phyloP scores from a whole-genome alignment of 2,329 filamentous ascomycete species.

The Nigrospora osmanthi region DNA sequence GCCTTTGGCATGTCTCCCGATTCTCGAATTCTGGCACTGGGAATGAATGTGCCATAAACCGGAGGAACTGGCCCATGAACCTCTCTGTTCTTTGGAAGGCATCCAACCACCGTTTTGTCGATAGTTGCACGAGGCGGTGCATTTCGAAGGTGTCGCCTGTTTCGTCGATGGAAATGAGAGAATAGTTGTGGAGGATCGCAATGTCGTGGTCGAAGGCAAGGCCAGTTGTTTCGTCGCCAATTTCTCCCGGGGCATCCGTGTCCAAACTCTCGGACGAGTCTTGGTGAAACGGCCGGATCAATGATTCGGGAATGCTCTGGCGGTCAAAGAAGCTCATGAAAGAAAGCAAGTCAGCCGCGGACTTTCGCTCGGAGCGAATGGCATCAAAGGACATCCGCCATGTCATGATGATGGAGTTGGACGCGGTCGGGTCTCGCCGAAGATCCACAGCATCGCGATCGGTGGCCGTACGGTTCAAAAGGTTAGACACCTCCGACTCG shows the following conservation, averaged over 20 bases:
- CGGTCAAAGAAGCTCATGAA: slow-evolving; percentile 38
- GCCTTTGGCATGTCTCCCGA: too few species aligned
- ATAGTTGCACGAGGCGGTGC: slow-evolving; percentile 32
- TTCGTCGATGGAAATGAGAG: slow-evolving; percentile 19
- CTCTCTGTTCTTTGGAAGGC: not conserved
- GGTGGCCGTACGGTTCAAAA: slow-evolving; percentile 11
- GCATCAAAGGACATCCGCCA: slow-evolving; percentile 27
- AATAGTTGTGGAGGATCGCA: slow-evolving; percentile 24
- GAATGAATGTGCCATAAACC: too few species aligned
- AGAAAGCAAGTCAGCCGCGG: slow-evolving; percentile 31
- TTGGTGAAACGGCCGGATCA: too few species aligned
- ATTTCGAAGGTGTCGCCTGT: slow-evolving; percentile 25
- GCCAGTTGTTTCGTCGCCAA: slow-evolving; percentile 1
- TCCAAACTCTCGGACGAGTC: too few species aligned
- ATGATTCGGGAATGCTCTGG: slow-evolving; percentile 27
- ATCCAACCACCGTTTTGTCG: slow-evolving; percentile 25
- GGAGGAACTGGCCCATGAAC: too few species aligned
- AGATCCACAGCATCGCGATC: slow-evolving; percentile 18
- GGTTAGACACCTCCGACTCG: slow-evolving; percentile 15
- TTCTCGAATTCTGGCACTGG: too few species aligned
- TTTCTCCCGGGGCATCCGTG: not conserved
- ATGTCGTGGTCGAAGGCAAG: slow-evolving; percentile 28
- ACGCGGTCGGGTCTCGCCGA: slow-evolving; percentile 22
- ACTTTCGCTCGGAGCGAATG: slow-evolving; percentile 20
- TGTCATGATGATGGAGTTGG: slow-evolving; percentile 25